A percentile compares a stretch with the other conserved stretches of the same genome.
Conservation (phyloP, 2,329 filamentous ascomycete genomes). For the Trichoderma arundinaceum region DNA sequence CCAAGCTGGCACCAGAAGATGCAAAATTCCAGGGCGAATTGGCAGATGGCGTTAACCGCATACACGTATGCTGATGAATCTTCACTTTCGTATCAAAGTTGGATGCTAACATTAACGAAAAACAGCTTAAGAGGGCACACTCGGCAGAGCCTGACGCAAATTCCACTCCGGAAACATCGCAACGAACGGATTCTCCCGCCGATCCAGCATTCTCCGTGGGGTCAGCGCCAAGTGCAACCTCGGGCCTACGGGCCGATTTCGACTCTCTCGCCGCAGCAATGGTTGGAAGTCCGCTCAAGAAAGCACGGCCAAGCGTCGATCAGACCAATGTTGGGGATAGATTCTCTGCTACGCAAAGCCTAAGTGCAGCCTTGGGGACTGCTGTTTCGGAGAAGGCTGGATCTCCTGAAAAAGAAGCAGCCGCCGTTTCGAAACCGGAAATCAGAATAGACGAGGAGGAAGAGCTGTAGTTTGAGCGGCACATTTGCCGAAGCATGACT, state of each 20-base stretch:
- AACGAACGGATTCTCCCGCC: slow-evolving; percentile 48
- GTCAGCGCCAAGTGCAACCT: slow-evolving; percentile 37
- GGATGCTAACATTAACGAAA: slow-evolving; percentile 28
- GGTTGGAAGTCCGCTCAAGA: slow-evolving; percentile 77
- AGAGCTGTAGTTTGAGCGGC: slow-evolving; percentile 44
- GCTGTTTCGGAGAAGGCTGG: slow-evolving; percentile 38
- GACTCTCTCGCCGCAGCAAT: slow-evolving; percentile 47
- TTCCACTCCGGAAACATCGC: slow-evolving; percentile 43
- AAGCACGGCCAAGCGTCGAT: slow-evolving; percentile 66
- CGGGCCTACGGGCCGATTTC: slow-evolving; percentile 38
- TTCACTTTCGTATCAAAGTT: background rate
- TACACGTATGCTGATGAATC: slow-evolving; percentile 66
- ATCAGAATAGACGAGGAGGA: slow-evolving; percentile 47
- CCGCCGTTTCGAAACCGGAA: slow-evolving; percentile 37
- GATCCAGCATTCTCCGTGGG: slow-evolving; percentile 29
- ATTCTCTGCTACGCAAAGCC: slow-evolving; percentile 41
- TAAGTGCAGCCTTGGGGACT: slow-evolving; percentile 46
- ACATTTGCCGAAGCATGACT: slow-evolving; percentile 11
- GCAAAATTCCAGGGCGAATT: slow-evolving; percentile 74
- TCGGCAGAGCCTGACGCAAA: slow-evolving; percentile 69
- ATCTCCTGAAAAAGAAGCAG: slow-evolving; percentile 35
- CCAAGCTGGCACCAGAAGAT: slow-evolving; percentile 71
- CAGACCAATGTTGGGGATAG: slow-evolving; percentile 38
- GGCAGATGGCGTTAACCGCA: slow-evolving; percentile 80
- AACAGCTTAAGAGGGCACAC: slow-evolving; percentile 79